Evolutionary conservation across 1,284 basidiomycete species (phyloP).

Genomic region (Golubevia sp.): DNA sequence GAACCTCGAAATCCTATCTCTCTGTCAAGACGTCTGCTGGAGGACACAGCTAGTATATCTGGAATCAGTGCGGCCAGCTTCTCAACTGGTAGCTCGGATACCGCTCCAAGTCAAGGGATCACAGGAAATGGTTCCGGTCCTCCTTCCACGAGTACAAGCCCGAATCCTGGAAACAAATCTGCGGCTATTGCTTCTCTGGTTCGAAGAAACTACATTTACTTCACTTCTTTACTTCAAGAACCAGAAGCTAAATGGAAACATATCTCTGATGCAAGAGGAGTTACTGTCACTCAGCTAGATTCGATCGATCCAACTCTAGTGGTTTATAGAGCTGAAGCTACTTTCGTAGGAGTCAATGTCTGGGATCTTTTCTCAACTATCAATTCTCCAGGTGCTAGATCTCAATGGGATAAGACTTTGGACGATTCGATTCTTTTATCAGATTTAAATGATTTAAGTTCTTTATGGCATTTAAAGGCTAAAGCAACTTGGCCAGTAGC

Average conservation of each 20-base stretch:
- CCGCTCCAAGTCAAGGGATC: too few relatives aligned
- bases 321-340: constrained; percentile 94
- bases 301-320: constrained; percentile 96
- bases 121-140: not conserved
- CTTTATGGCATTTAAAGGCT: constrained; percentile 86
- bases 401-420: constrained; percentile 86
- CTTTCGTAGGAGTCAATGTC: constrained; percentile 91
- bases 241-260: constrained; percentile 95
- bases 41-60: constrained; percentile 40
- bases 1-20: constrained; percentile 17
- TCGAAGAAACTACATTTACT: constrained; percentile 64
- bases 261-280: constrained; percentile 81
- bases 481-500: constrained; percentile 88
- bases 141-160: too few relatives aligned
- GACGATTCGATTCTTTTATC: constrained; percentile 84
- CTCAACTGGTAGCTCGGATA: too few relatives aligned
- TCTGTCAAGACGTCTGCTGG: constrained; percentile 13
- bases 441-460: constrained; percentile 77
- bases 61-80: constrained; percentile 8
- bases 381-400: constrained; percentile 77
- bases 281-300: constrained; percentile 81
- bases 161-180: not conserved
- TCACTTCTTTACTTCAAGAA: constrained; percentile 93
- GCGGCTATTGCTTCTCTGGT: not conserved
- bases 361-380: constrained; percentile 96